phyloP scores from a whole-genome alignment of 192 early-diverging fungal species.

The Phlyctochytrium arcticum region DNA sequence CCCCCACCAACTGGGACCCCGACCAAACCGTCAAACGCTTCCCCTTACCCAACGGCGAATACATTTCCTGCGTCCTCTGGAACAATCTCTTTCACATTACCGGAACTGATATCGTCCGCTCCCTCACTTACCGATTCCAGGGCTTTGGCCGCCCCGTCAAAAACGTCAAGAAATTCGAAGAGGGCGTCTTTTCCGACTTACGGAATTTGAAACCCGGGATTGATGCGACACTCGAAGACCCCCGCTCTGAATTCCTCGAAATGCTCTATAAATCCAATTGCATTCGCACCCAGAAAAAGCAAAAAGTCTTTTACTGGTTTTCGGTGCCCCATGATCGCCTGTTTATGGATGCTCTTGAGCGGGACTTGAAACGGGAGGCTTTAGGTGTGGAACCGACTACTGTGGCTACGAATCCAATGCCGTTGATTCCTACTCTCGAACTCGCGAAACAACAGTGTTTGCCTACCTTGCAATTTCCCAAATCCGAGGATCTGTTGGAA shows the following conservation, averaged over 20 bases:
- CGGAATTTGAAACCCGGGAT: slow-evolving; percentile 91
- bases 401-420: slow-evolving; percentile 37
- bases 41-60: slow-evolving; percentile 77
- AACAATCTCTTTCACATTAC: slow-evolving; percentile 92
- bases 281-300: slow-evolving; percentile 98
- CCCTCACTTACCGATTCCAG: slow-evolving; percentile 86
- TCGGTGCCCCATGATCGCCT: slow-evolving; percentile 91
- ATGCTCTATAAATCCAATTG: slow-evolving; percentile 94
- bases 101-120: slow-evolving; percentile 92
- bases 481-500: slow-evolving; percentile 24
- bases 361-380: slow-evolving; percentile 92
- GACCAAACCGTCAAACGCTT: slow-evolving; percentile 56
- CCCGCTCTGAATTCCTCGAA: slow-evolving; percentile 89
- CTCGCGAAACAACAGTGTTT: slow-evolving; percentile 60
- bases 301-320: slow-evolving; percentile 99
- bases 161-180: slow-evolving; percentile 96
- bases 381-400: slow-evolving; percentile 82
- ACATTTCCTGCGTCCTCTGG: slow-evolving; percentile 89
- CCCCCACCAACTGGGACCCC: slow-evolving; percentile 61
- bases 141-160: slow-evolving; percentile 81
- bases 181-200: slow-evolving; percentile 95
- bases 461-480: slow-evolving; percentile 58
- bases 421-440: slow-evolving; percentile 31
- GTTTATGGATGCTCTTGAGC: slow-evolving; percentile 92
- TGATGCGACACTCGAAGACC: slow-evolving; percentile 90